Conservation (phyloP, 2,329 filamentous ascomycete species). For the Bisporella sp. region DNA sequence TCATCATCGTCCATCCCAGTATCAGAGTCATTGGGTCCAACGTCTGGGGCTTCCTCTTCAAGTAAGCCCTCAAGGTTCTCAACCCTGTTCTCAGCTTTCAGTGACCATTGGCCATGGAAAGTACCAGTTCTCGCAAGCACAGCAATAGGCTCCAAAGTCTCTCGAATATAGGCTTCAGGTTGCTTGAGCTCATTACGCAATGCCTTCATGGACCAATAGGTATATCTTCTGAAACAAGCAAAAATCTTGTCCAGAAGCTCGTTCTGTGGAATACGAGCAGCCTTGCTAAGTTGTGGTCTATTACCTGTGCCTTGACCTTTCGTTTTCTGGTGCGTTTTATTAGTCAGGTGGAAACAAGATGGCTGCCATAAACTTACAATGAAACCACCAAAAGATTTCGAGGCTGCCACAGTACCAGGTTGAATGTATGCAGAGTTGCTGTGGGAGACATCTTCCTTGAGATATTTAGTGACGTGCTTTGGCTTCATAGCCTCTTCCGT, state of each 20-base stretch:
- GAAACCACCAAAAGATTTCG: slow-evolving; percentile 42
- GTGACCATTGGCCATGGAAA: slow-evolving; percentile 79
- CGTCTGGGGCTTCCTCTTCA: slow-evolving; percentile 40
- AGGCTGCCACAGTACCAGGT: slow-evolving; percentile 41
- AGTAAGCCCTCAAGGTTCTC: slow-evolving; percentile 46
- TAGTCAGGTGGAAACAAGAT: slow-evolving; percentile 3
- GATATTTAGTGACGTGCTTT: slow-evolving; percentile 44
- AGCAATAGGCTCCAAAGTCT: slow-evolving; percentile 76
- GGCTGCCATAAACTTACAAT: slow-evolving; percentile 41
- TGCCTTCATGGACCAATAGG: slow-evolving; percentile 90
- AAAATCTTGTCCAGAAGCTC: slow-evolving; percentile 83
- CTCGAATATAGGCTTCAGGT: slow-evolving; percentile 87
- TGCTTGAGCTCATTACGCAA: slow-evolving; percentile 73
- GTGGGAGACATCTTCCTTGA: slow-evolving; percentile 20
- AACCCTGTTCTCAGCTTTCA: slow-evolving; percentile 63
- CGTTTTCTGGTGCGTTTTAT: slow-evolving; percentile 40
- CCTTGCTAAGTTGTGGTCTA: slow-evolving; percentile 70
- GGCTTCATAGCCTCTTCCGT: slow-evolving; percentile 54
- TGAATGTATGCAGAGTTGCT: slow-evolving; percentile 42
- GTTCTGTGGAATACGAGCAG: slow-evolving; percentile 81
- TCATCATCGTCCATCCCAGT: slow-evolving; percentile 53
- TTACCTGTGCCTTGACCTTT: slow-evolving; percentile 43
- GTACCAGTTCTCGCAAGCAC: slow-evolving; percentile 74
- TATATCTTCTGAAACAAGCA: slow-evolving; percentile 74
- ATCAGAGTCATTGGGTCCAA: slow-evolving; percentile 31